Evolutionary conservation across 2,329 filamentous ascomycete species (phyloP), one percentile per base, ranked within the genome.

Genomic region (Scedosporium boydii): DNA sequence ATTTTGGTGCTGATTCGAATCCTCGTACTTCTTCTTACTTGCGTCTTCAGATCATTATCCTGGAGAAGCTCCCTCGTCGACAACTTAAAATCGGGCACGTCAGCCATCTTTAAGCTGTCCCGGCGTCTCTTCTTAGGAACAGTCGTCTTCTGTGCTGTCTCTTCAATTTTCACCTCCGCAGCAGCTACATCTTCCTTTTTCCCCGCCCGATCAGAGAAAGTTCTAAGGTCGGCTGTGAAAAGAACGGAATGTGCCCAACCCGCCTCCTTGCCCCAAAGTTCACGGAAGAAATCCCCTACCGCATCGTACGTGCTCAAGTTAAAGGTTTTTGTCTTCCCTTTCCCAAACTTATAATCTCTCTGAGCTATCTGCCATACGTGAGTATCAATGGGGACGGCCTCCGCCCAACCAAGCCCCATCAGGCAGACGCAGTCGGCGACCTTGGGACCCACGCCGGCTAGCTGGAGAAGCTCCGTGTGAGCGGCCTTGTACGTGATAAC

Each of bases 291-390:
- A 66, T 96, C 90, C 0, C 90, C 95, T 14, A 99, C 86, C 0
- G 91, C 90, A 71, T 95, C 88, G 70, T 99, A 98, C 66, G 91
- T 93, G 48, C 82, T 84, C 71, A 96, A 96, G 14, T 89, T 97
- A 65, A 99, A 81, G 57, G 91, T 93, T 70, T 92, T 93, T 65
- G 75, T 89, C 70, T 93, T 95, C 7, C 85, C 86, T 70, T 91
- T 93, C 6, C 91, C 90, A 69, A 99, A 96, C 64, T 88, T 92
- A 76, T 99, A 99, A 74, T 99, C 95, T 61, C 95, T 83, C 73
- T 96, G 91, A 0, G 95, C 96, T 70, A 99, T 98, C 77, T 98
- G 93, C 93, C 93, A 98, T 12, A 99, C 91, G 75, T 99, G 96
- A 1, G 96, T 99, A 74, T 99, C 95, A 38, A 99, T 90, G 0